Percentiles rank a stretch among this genome's conserved stretches.
Evolutionary conservation across 2,329 filamentous ascomycete genomes (phyloP).

Genomic region (Monosporascus sp.): DNA sequence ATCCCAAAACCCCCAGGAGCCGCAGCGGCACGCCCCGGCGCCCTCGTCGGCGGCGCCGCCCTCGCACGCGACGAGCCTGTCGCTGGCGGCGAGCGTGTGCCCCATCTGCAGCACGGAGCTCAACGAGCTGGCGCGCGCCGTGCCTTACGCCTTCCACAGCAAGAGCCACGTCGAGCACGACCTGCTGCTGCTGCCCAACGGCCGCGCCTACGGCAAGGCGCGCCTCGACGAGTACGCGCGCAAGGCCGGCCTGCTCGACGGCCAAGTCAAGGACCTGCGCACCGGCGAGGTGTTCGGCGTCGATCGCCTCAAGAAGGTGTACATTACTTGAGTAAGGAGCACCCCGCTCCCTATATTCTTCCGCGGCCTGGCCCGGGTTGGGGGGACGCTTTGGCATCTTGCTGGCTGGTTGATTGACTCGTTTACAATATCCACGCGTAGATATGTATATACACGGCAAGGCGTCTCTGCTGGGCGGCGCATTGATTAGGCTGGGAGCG

Average conservation of each 20-base stretch:
- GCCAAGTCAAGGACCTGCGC: conserved; percentile 70
- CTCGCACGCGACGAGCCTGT: conserved; percentile 46
- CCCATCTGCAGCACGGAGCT: conserved; percentile 95
- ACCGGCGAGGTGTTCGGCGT: conserved; percentile 63
- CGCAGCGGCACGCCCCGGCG: conserved; percentile 11
- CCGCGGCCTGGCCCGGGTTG: no score
- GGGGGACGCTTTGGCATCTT: background rate
- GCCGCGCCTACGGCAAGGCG: conserved; percentile 74
- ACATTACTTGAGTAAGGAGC: conserved; percentile 59
- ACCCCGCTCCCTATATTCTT: no score
- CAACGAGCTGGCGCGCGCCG: conserved; percentile 79
- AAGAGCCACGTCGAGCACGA: conserved; percentile 91
- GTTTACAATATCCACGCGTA: no score
- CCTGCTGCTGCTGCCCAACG: conserved; percentile 80
- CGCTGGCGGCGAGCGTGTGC: conserved; percentile 64
- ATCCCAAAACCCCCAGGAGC: conserved; percentile 14
- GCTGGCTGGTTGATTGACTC: background rate
- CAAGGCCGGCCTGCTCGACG: conserved; percentile 66
- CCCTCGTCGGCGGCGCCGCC: conserved; percentile 21
- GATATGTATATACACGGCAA: no score
- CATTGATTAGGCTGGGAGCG: no score
- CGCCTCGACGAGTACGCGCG: conserved; percentile 69
- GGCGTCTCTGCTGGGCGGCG: no score
- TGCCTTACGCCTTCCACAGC: conserved; percentile 92
- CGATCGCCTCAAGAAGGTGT: conserved; percentile 75